A percentile compares a stretch with the other conserved stretches of the same genome.
These are phyloP conservation scores for Chenopodium formosanum DNA, from an alignment of 148 eudicot genomes.

Conservation along the genomic window DNA sequence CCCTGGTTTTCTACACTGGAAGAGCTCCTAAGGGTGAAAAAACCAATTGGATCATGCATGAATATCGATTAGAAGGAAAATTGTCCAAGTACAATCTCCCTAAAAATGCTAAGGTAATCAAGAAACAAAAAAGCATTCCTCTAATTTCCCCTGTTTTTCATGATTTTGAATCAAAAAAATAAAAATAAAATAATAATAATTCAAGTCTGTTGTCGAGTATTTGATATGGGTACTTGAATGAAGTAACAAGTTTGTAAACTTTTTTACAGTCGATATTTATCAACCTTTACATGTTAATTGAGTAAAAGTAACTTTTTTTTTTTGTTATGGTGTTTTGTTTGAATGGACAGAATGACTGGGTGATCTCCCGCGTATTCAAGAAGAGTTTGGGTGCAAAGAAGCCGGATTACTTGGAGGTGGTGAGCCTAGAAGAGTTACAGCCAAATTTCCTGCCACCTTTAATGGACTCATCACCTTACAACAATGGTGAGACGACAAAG, in stretches of 20 bases:
- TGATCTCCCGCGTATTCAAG: constrained; percentile 62
- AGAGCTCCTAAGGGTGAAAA: constrained; percentile 85
- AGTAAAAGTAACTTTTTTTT: no score
- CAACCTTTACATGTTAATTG: no score
- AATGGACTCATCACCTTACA: constrained; percentile 44
- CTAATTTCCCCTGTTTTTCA: neutral
- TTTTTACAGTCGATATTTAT: no score
- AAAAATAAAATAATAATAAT: no score
- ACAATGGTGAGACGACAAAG: constrained; percentile 26
- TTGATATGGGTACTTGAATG: no score
- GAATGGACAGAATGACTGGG: constrained; percentile 76
- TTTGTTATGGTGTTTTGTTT: neutral
- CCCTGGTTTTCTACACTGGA: constrained; percentile 81
- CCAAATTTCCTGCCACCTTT: constrained; percentile 51
- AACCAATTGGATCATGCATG: constrained; percentile 95
- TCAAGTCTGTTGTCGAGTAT: no score
- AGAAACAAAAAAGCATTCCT: neutral
- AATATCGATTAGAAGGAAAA: constrained; percentile 71
- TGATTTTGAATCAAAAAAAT: no score
- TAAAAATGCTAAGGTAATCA: constrained; percentile 46
- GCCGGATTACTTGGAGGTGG: constrained; percentile 26
- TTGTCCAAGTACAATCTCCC: constrained; percentile 33
- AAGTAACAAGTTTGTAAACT: no score
- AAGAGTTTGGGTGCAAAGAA: constrained; percentile 56
- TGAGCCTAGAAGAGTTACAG: constrained; percentile 23